Base-by-base conservation (phyloP, 441 rosid species). In the Pelargonium australe region DNA sequence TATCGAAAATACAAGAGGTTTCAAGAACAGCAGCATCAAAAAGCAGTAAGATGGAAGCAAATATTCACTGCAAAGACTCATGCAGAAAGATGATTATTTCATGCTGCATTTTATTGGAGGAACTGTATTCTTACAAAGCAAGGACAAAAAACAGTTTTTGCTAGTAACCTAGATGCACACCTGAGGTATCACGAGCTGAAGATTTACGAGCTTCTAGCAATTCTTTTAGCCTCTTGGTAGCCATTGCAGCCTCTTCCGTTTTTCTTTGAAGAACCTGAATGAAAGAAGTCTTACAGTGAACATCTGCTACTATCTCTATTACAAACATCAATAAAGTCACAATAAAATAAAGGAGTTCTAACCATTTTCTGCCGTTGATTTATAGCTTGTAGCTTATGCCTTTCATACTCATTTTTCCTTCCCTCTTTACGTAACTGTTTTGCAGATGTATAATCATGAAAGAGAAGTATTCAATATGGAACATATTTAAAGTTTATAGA, bases 301-400 rank as follows among this genome's bases (percentile, higher is more conserved):
- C 34, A 61, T 12, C 64, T 61, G 40, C 40, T 23, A 61, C 13
- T 5, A 25, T 61, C 11, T 58, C 12, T 61, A 31, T 6, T 61
- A 11, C 8, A 61, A 23, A 25, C 16, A 5, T 61, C 23, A 2
- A 8, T 19, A 68, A 34, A 34, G 5, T 41, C 37, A 44, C 19
- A 63, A 74, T 58, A 34, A 14, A 68, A 60, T 19, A 43, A 11
- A 68, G 47, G 53, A 51, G 40, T 11, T 70, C 79, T 82, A 75
- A 95, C 98, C 99, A 92, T 72, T 86, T 92, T 95, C 85, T 95
- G 99, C 58, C 99, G 95, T 82, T 95, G 98, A 80, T 95, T 92
- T 67, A 95, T 73, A 78, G 98, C 86, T 84, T 92, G 99, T 77
- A 95, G 81, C 78, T 92, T 95, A 80, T 95, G 99, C 85, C 97